phyloP scores from a whole-genome alignment of 2,329 filamentous ascomycete genomes.

The Grosmannia clavigera region DNA sequence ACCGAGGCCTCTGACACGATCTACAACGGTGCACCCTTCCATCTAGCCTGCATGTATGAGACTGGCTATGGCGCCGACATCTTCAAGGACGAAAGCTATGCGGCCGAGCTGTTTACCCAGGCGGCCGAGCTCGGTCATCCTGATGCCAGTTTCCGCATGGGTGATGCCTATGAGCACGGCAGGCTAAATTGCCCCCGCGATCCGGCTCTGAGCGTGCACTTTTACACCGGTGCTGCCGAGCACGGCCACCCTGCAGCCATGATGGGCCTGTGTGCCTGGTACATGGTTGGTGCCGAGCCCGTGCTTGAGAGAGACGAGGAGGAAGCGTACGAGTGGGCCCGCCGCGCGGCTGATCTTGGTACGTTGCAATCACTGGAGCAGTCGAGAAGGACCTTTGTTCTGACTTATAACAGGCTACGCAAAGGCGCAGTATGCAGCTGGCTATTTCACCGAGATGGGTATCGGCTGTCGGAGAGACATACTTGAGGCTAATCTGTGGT shows the following conservation, averaged over 20 bases:
- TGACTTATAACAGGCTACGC: constrained; percentile 37
- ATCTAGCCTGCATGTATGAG: constrained; percentile 79
- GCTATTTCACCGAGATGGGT: constrained; percentile 97
- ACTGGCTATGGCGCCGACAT: constrained; percentile 89
- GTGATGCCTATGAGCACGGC: constrained; percentile 95
- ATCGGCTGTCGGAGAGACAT: constrained; percentile 90
- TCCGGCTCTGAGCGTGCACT: constrained; percentile 87
- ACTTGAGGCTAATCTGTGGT: constrained; percentile 97
- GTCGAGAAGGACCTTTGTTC: neutral
- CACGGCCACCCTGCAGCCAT: constrained; percentile 74
- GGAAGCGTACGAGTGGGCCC: constrained; percentile 94
- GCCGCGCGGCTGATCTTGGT: constrained; percentile 76
- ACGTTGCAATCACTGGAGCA: constrained; percentile 11
- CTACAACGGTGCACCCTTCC: constrained; percentile 87
- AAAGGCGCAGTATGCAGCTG: constrained; percentile 84
- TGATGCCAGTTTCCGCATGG: constrained; percentile 76
- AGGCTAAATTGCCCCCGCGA: constrained; percentile 77
- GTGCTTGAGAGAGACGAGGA: constrained; percentile 89
- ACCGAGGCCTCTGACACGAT: constrained; percentile 80
- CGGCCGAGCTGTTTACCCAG: constrained; percentile 87
- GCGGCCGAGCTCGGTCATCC: constrained; percentile 84
- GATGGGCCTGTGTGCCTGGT: constrained; percentile 99
- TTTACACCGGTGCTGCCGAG: constrained; percentile 88
- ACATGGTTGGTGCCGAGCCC: constrained; percentile 86
- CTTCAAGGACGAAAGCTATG: constrained; percentile 81